These are phyloP conservation scores for Rhododendron henanense DNA, from an alignment of 148 eudicot genomes.

Conservation along the genomic window DNA sequence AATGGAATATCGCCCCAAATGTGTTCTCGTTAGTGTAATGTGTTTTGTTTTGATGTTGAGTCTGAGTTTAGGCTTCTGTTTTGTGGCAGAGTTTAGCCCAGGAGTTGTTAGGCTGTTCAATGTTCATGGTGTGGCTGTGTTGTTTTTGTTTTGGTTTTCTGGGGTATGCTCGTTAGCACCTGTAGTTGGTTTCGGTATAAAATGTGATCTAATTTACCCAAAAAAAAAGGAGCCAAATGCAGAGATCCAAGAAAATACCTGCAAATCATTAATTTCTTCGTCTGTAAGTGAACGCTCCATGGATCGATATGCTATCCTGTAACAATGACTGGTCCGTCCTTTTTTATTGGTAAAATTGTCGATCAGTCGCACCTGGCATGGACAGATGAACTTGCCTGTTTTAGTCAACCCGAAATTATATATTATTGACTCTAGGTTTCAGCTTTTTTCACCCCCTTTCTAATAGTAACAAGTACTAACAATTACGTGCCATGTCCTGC, in stretches of 20 bases:
- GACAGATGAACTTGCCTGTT: conserved; percentile 3
- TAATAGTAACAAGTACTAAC: neutral
- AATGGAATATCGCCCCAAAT: neutral
- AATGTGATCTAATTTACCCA: neutral
- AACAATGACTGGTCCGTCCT: conserved; percentile 97
- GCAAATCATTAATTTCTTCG: conserved; percentile 85
- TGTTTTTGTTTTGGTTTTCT: neutral
- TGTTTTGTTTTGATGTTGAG: neutral
- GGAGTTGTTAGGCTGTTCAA: neutral
- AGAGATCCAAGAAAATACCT: conserved; percentile 37
- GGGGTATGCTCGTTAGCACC: neutral
- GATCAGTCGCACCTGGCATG: conserved; percentile 59
- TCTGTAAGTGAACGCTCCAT: conserved; percentile 97
- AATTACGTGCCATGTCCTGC: neutral
- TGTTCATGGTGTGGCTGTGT: neutral
- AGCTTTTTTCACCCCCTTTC: neutral
- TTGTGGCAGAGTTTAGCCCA: neutral
- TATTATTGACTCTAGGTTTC: too few relatives aligned
- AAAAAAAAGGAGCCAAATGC: neutral
- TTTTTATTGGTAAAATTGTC: conserved; percentile 90
- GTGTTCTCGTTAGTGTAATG: neutral
- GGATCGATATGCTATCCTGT: conserved; percentile 84
- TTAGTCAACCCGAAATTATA: neutral
- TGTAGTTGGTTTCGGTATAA: neutral
- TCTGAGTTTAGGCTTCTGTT: neutral